Evolutionary conservation across 441 rosid genomes (phyloP).

Genomic region (Theobroma grandiflorum): DNA sequence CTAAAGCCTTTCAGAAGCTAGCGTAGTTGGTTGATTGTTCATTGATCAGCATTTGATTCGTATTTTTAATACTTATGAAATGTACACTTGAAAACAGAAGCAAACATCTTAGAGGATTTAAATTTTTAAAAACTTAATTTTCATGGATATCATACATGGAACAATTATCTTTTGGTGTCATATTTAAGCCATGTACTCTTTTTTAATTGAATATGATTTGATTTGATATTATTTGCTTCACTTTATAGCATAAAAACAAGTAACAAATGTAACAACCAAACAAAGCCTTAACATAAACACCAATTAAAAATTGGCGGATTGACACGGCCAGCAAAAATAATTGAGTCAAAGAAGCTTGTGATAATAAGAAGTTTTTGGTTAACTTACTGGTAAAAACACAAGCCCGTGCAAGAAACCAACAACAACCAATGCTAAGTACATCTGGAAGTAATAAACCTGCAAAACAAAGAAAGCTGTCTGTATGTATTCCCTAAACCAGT

Average conservation of each 20-base stretch:
- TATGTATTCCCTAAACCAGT: conserved; percentile 11
- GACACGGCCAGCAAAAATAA: conserved; percentile 1
- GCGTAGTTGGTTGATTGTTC: neutral
- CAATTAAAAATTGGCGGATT: neutral
- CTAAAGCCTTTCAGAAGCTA: conserved; percentile 13
- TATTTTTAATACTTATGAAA: neutral
- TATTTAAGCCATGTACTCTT: neutral
- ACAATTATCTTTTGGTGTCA: neutral
- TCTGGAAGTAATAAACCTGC: conserved; percentile 82
- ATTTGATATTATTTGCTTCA: conserved; percentile 21
- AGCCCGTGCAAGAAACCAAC: conserved; percentile 82
- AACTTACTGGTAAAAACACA: conserved; percentile 75
- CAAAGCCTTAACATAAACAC: neutral
- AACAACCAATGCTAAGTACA: conserved; percentile 75
- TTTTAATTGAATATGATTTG: conserved; percentile 11
- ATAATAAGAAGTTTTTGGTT: neutral
- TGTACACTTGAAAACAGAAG: neutral
- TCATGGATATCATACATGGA: neutral
- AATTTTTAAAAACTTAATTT: neutral
- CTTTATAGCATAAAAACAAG: neutral
- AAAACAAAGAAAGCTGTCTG: conserved; percentile 24
- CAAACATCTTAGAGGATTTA: neutral
- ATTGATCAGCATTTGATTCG: neutral
- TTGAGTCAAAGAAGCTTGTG: neutral
- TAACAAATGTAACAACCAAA: neutral